Evolutionary conservation across 345 rosid genomes (phyloP).

Genomic region (Eutrema yunnanense): DNA sequence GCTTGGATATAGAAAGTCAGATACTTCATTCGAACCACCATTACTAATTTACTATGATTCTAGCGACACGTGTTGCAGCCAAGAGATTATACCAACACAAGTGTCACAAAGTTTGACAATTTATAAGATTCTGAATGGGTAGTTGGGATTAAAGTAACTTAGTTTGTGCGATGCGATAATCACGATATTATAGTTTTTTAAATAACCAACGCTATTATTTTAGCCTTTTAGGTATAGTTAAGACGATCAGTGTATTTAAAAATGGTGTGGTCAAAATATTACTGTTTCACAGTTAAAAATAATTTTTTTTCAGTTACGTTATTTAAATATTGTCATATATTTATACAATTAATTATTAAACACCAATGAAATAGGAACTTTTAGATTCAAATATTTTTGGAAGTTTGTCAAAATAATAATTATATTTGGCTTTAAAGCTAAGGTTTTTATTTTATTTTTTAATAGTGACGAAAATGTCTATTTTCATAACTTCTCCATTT

Average conservation of each 20-base stretch:
- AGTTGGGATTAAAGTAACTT: not conserved
- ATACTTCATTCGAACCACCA: too few species aligned
- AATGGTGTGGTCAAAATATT: not conserved
- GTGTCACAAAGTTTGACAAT: not conserved
- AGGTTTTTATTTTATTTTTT: not conserved
- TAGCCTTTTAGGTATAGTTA: not conserved
- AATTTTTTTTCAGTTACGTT: not conserved
- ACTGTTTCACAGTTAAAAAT: not conserved
- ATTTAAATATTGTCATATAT: not conserved
- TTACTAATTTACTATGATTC: not conserved
- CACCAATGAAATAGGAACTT: not conserved
- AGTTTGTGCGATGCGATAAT: slow-evolving; percentile 3
- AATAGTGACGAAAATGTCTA: not conserved
- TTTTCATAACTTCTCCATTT: not conserved
- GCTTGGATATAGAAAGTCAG: too few species aligned
- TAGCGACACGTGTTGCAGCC: not conserved
- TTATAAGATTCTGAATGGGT: slow-evolving; percentile 7
- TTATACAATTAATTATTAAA: not conserved
- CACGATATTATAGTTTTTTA: not conserved
- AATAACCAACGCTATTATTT: not conserved
- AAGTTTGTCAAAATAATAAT: not conserved
- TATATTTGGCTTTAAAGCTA: not conserved
- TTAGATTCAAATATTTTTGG: not conserved
- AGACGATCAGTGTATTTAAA: not conserved
- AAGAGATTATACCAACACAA: not conserved